Base-by-base conservation (phyloP, 768 basidiomycete genomes). In the Xanthoconium purpureum region DNA sequence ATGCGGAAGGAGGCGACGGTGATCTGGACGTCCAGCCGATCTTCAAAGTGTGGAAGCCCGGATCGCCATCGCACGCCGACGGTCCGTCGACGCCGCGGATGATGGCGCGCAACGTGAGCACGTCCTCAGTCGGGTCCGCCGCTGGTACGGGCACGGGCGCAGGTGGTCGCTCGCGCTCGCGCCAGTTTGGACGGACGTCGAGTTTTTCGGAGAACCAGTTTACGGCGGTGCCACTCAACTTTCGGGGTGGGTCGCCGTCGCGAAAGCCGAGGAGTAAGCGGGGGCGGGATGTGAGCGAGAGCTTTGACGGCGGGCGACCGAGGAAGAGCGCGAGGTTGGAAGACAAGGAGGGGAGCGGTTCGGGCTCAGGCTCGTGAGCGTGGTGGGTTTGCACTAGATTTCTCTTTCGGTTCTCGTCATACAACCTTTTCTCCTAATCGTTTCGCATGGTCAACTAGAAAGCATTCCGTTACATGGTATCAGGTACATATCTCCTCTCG, bases 141-240 rank as follows among this genome's bases (percentile, higher is more conserved):
- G 38, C 52, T 0, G 54, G 32, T 14, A 20, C 43, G 38, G 51
- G 39, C 2, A 6, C 36, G 28, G 35, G 29, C 14, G 30, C 17
- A 5, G 15, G 29, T 12, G n/a, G 13, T 11, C 24, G 2, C 5
- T 3, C 28, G 6, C 46, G 45, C 7, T 37, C 61, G 52, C 56
- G 75, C 62, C 2, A 61, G 64, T 24, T 54, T 57, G 63, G 38
- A 2, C 62, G 47, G 70, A 75, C 62, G 52, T 66, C 63, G 50
- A 73, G 56, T 60, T 72, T 62, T 48, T 69, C 58, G 3, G 59
- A 78, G 50, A 83, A 82, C 56, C 66, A 66, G 47, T 84, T 84
- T 33, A 82, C 75, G 33, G 76, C 78, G 0, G 80, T 84, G 7
- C 64, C 77, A 1, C 66, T 69, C 14, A 61, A 66, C 30, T 80